phyloP scores from a whole-genome alignment of 2,329 filamentous ascomycete genomes.

The Sporothrix protearum region DNA sequence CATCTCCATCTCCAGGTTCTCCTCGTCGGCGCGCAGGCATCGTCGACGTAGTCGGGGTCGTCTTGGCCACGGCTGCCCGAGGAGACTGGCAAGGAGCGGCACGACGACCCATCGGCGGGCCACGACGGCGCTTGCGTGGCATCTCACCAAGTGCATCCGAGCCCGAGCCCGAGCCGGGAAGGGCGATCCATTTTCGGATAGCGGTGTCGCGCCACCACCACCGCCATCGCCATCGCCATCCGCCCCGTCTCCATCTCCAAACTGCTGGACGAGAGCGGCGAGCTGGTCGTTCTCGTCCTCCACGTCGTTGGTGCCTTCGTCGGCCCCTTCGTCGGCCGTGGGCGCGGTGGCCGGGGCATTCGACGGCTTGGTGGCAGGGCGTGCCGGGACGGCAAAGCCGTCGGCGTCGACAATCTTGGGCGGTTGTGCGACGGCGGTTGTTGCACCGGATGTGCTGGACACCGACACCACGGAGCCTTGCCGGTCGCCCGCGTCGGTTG shows the following conservation, averaged over 20 bases:
- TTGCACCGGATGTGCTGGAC: background rate
- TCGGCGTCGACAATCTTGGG: slow-evolving; percentile 51
- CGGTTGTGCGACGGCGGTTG: background rate
- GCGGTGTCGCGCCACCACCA: slow-evolving; percentile 19
- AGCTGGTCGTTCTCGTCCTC: slow-evolving; percentile 34
- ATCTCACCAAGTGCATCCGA: background rate
- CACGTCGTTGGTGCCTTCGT: slow-evolving; percentile 17
- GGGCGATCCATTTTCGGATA: slow-evolving; percentile 14
- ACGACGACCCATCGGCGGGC: slow-evolving; percentile 27
- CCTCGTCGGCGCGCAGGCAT: slow-evolving; percentile 62
- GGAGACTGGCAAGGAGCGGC: slow-evolving; percentile 27
- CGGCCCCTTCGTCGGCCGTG: background rate
- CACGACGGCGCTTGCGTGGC: slow-evolving; percentile 17
- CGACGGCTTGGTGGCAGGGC: slow-evolving; percentile 35
- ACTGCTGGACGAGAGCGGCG: slow-evolving; percentile 44
- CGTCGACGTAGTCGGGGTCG: slow-evolving; percentile 54
- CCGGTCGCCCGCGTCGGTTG: slow-evolving; percentile 20
- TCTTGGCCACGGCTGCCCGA: slow-evolving; percentile 25
- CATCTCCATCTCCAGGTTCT: slow-evolving; percentile 66
- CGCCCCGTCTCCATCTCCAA: slow-evolving; percentile 42
- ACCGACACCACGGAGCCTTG: slow-evolving; percentile 7
- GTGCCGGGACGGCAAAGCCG: slow-evolving; percentile 62
- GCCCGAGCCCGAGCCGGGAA: no score
- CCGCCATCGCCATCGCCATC: slow-evolving; percentile 30
- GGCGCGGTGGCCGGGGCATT: background rate